Percentiles rank a stretch among this genome's conserved stretches.
Conservation (phyloP, 1,284 basidiomycete species). For the Pascua sp. region DNA sequence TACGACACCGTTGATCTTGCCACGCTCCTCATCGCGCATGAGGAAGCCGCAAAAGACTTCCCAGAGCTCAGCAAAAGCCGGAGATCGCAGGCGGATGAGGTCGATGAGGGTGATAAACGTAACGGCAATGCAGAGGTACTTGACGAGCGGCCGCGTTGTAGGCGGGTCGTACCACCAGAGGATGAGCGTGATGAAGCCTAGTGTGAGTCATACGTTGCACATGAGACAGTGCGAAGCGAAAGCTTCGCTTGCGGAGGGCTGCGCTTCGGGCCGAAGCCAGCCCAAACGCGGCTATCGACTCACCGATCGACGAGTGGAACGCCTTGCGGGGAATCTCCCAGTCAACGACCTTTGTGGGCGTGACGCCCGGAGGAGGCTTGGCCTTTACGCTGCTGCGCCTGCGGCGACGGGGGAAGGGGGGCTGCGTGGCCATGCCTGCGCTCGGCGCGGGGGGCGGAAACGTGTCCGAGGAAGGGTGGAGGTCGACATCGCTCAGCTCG, state of each 20-base stretch:
- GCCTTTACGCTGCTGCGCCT: slow-evolving; percentile 35
- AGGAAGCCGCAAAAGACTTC: slow-evolving; percentile 77
- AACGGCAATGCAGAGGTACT: slow-evolving; percentile 64
- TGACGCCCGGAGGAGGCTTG: slow-evolving; percentile 44
- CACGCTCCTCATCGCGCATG: slow-evolving; percentile 90
- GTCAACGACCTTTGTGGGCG: slow-evolving; percentile 45
- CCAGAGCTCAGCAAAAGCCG: slow-evolving; percentile 68
- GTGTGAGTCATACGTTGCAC: background rate
- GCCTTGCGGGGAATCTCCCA: slow-evolving; percentile 85
- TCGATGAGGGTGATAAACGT: slow-evolving; percentile 72
- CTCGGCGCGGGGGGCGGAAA: slow-evolving; percentile 22
- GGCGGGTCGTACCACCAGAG: slow-evolving; percentile 55
- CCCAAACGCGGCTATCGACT: slow-evolving; percentile 31
- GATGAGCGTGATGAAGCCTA: slow-evolving; percentile 79
- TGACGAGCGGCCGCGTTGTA: slow-evolving; percentile 57
- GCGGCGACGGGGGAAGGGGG: slow-evolving; percentile 30
- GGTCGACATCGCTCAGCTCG: slow-evolving; percentile 13
- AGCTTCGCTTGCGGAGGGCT: background rate
- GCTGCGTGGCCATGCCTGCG: slow-evolving; percentile 10
- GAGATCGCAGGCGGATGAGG: slow-evolving; percentile 68
- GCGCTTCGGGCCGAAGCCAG: too few relatives aligned
- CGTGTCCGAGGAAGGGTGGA: slow-evolving; percentile 6
- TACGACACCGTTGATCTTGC: slow-evolving; percentile 79
- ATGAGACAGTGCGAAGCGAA: background rate
- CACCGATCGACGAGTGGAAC: slow-evolving; percentile 86